Evolutionary conservation across 129 eudicot genomes (phyloP), one percentile per base, ranked within the genome.

Genomic region (Ambrosia artemisiifolia): DNA sequence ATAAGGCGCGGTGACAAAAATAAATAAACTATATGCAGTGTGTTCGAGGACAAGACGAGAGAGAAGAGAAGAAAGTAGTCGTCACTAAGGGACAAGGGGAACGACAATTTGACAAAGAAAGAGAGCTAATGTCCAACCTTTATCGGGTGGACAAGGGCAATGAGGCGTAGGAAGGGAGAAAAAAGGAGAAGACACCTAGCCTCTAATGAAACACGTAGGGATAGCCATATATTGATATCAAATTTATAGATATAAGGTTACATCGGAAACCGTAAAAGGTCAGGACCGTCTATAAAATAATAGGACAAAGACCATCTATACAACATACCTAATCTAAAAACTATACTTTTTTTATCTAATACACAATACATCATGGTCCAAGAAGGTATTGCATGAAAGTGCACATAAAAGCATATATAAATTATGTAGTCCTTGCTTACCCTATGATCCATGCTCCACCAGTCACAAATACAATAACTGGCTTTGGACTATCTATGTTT

Each of bases 371-470:
- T 57, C 9, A 57, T 1, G 40, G 9, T 28, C 24, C 3, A 28
- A 57, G 66, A 0, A 11, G 44, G 20, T 13, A 61, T 61, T 13
- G 19, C 19, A n/a, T 61, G 43, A 61, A 61, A 34, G 28, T 14
- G 67, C 14, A 64, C 11, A 32, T 68, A 32, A 4, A 49, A 33
- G 12, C 42, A 32, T 14, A 30, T 6, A 28, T n/a, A 40, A 9
- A 0, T 8, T 38, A 42, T 20, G 16, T 42, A 24, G 42, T 33
- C 33, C 70, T 71, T 68, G 77, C 83, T 78, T 63, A 90, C 99
- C 99, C 99, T 75, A 95, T 95, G 80, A 88, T 95, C 99, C 99
- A 95, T 44, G 99, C 97, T 72, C 99, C 99, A 71, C 99, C 99
- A 55, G 99, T 95, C 60, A 95, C 96, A 77, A 91, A 95, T 50